Evolutionary conservation across 169 alveolate species (phyloP), one percentile per base, ranked within the genome.

Genomic region (Eimeria acervulina): DNA sequence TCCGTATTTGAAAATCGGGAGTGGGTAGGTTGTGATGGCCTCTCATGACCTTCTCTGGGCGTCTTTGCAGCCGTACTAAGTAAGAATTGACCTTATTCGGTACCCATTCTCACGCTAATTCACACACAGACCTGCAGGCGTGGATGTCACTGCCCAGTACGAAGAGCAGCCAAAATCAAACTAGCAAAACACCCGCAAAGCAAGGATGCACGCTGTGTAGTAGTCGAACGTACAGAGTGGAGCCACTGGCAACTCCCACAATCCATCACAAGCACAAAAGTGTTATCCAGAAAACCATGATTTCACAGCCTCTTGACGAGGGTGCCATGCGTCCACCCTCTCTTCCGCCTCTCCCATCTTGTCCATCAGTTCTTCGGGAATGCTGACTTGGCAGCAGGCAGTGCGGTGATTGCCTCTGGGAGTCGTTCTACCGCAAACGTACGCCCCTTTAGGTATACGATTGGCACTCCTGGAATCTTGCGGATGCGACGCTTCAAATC

Each of bases 381-480:
- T 31, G 93, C 93, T 44, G 93, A 55, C 66, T 61, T 85, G 66
- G 94, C 85, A 17, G 93, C 61, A 15, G 96, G 96, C 42, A 93
- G 78, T 0, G 96, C 81, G 5, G 96, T 76, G 72, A 98, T 97
- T 68, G 99, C 99, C 94, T 99, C 99, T 38, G 99, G 99, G 93
- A 99, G 98, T 94, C 99, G 98, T 97, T 99, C 99, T 55, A 99
- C 98, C 42, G 99, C 97, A 95, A 99, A 99, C 96, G 99, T 99
- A 97, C 99, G 99, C 87, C 98, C 98, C 88, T 98, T 98, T 61
- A 99, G 99, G 93, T 98, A 99, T 99, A 99, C 98, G 51, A 99
- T 98, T 47, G 99, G 99, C 21, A 99, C 99, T 6, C 99, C 99
- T 0, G 99, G 99, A 36, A 99, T 98, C 96, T 99, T 99, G 78